Percentiles rank a stretch among this genome's conserved stretches.
Conservation (phyloP, 192 early-diverging fungal species). For the Backusella psychrophila region DNA sequence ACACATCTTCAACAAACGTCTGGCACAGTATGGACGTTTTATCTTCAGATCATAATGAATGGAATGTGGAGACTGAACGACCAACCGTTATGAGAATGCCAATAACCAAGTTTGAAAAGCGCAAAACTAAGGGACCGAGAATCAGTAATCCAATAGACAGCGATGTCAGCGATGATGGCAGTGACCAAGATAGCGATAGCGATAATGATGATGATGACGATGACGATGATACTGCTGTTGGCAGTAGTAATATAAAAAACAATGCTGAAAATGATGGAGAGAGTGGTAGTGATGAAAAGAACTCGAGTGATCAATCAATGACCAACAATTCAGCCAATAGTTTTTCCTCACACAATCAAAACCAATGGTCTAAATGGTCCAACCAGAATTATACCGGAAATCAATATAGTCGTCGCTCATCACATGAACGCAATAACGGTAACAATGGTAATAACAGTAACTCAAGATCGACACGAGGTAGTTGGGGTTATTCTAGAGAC, state of each 20-base stretch:
- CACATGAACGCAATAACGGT: neutral
- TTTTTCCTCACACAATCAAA: neutral
- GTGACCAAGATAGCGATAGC: neutral
- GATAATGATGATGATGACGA: neutral
- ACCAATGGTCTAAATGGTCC: neutral
- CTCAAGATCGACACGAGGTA: neutral
- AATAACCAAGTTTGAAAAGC: neutral
- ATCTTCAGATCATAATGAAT: neutral
- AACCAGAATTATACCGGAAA: neutral
- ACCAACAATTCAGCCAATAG: neutral
- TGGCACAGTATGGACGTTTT: neutral
- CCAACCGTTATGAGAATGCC: conserved; percentile 13
- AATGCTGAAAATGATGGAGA: neutral
- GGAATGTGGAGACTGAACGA: neutral
- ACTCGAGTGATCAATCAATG: neutral
- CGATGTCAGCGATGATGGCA: neutral
- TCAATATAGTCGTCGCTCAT: neutral
- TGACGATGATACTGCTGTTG: neutral
- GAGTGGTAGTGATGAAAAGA: neutral
- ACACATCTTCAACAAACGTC: neutral
- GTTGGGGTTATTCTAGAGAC: neutral
- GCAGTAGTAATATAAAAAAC: neutral
- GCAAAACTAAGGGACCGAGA: neutral
- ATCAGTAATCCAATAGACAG: neutral
- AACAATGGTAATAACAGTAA: neutral